These are phyloP conservation scores for Ogataea populi-albae DNA, from an alignment of 805 yeast species.

Conservation along the genomic window DNA sequence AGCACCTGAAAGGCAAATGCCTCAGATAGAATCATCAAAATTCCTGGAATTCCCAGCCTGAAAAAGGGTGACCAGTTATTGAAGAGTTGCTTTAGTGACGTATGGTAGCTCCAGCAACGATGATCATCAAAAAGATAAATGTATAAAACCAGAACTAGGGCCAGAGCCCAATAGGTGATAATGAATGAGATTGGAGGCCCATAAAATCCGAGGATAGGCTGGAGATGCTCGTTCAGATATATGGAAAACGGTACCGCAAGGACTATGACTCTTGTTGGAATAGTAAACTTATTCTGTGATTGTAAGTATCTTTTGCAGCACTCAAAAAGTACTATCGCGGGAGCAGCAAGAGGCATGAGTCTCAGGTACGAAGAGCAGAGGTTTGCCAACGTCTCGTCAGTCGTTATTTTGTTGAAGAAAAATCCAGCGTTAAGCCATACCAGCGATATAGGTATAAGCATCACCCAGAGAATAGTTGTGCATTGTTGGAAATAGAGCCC, in stretches of 20 bases:
- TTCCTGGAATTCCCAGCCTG: constrained; percentile 49
- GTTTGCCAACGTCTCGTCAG: constrained; percentile 38
- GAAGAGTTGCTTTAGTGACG: constrained; percentile 33
- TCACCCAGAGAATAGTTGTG: constrained; percentile 47
- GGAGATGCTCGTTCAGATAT: constrained; percentile 53
- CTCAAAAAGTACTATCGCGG: constrained; percentile 66
- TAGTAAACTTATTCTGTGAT: constrained; percentile 73
- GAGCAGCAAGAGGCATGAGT: constrained; percentile 56
- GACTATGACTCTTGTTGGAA: constrained; percentile 65
- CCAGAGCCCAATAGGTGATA: constrained; percentile 68
- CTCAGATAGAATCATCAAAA: constrained; percentile 54
- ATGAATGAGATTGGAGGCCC: constrained; percentile 75
- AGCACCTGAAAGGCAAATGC: constrained; percentile 54
- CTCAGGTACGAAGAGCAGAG: constrained; percentile 56
- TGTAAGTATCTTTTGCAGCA: constrained; percentile 70
- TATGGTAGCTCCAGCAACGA: constrained; percentile 54
- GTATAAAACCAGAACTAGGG: constrained; percentile 49
- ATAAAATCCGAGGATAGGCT: constrained; percentile 60
- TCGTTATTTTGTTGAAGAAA: constrained; percentile 41
- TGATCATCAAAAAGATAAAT: constrained; percentile 57
- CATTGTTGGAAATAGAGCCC: constrained; percentile 68
- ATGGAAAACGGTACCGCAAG: constrained; percentile 69
- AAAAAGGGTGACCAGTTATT: constrained; percentile 42
- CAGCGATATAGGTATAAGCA: constrained; percentile 51
- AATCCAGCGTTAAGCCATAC: constrained; percentile 56